Percentiles rank a stretch among this genome's conserved stretches.
Evolutionary conservation across 257 asterid genomes (phyloP).

Genomic region (Solanum megistacrolobum): DNA sequence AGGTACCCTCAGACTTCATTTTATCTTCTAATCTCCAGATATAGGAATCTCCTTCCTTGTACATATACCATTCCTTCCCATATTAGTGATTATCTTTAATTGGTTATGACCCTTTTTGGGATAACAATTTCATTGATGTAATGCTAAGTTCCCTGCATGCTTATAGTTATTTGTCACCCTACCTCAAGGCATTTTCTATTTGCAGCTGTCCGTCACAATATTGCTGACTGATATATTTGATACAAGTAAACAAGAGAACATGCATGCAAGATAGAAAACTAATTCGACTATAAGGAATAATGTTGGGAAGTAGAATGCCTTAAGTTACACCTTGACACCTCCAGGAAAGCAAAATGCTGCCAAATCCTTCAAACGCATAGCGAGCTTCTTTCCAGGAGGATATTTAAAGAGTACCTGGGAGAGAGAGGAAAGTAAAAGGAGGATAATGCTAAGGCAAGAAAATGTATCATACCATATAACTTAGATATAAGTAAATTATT

Average conservation of each 20-base stretch:
- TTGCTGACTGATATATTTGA: background rate
- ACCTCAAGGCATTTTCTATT: background rate
- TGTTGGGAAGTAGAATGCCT: background rate
- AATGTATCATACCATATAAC: background rate
- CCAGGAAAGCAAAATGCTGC: constrained; percentile 89
- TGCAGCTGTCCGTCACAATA: background rate
- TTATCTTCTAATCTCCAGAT: background rate
- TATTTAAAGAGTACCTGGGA: constrained; percentile 65
- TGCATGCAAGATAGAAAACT: background rate
- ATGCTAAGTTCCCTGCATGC: background rate
- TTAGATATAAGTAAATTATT: background rate
- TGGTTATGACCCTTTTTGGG: background rate
- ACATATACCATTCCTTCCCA: background rate
- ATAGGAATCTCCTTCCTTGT: background rate
- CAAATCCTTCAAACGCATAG: constrained; percentile 56
- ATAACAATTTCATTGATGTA: background rate
- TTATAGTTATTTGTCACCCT: background rate
- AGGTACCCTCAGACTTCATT: background rate
- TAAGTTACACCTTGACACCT: constrained; percentile 58
- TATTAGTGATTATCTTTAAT: background rate
- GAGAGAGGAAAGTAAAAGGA: background rate
- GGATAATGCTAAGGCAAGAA: background rate
- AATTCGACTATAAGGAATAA: background rate
- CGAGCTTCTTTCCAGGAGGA: constrained; percentile 71
- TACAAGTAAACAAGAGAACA: background rate